Evolutionary conservation across 2,329 filamentous ascomycete species (phyloP).

Genomic region (Pyrenophora seminiperda): DNA sequence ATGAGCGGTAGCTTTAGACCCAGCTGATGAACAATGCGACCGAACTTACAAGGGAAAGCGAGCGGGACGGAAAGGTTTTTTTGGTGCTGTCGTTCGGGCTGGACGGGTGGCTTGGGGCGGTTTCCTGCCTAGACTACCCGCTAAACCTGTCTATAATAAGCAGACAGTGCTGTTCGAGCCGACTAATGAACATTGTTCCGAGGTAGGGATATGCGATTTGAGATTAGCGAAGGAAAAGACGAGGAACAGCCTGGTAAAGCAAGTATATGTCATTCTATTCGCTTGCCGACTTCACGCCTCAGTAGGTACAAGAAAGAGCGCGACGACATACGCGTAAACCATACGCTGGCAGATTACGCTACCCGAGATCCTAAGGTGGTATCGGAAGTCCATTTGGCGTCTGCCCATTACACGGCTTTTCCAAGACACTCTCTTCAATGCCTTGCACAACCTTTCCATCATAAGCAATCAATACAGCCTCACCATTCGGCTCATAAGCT

Average conservation of each 20-base stretch:
- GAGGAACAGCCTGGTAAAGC: background rate
- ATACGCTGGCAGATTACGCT: background rate
- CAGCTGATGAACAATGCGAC: too few relatives aligned
- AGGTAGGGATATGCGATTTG: background rate
- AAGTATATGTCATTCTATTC: too few relatives aligned
- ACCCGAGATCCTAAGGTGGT: background rate
- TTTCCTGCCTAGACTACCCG: background rate
- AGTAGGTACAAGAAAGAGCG: background rate
- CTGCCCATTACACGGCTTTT: slow-evolving; percentile 23
- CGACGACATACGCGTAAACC: background rate
- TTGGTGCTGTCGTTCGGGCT: too few relatives aligned
- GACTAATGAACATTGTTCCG: too few relatives aligned
- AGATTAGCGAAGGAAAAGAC: background rate
- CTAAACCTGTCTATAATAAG: background rate
- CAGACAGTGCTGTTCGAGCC: background rate
- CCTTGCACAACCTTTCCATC: slow-evolving; percentile 21
- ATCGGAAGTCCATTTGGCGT: slow-evolving; percentile 11
- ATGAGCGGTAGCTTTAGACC: too few relatives aligned
- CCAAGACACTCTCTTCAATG: slow-evolving; percentile 26
- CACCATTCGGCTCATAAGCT: slow-evolving; percentile 32
- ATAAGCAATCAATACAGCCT: slow-evolving; percentile 31
- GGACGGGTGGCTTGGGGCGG: background rate
- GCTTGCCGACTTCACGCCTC: too few relatives aligned
- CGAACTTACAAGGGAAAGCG: too few relatives aligned
- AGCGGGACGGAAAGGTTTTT: too few relatives aligned